Evolutionary conservation across 768 basidiomycete species (phyloP), one percentile per base, ranked within the genome.

Genomic region (Mycena alexandri): DNA sequence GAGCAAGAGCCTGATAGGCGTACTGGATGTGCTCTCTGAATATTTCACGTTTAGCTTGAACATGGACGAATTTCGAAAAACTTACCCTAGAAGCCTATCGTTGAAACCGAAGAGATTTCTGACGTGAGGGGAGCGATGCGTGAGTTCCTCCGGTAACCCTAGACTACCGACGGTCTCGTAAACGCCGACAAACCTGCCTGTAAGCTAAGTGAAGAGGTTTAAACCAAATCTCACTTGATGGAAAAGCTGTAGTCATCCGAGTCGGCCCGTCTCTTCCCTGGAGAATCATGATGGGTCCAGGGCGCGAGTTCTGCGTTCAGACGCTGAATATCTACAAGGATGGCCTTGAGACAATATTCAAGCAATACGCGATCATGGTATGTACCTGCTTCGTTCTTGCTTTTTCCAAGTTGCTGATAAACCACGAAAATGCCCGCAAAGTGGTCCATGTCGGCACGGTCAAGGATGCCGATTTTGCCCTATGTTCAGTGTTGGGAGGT

Each of bases 151-250:
- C 1, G 92, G 92, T 17, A 93, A 29, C 12, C 67, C 67, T 1
- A 68, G 22, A 48, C 90, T 84, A 16, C 90, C 90, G n/a, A 93
- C 92, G 7, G 92, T 93, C 72, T 93, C 92, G 72, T 89, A 93
- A 21, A 93, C 90, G 2, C 91, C 91, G 59, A 93, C 71, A 68
- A 89, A 90, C 47, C 70, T 71, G 52, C 5, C 5, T 24, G 76
- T 69, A 36, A 66, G 25, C 29, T 58, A 29, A 52, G 42, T 63
- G 11, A 33, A 16, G 8, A 41, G 25, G 59, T 25, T 41, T 12
- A 69, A 29, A 29, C 29, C 29, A 29, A 29, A 29, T 29, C 83
- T 60, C 60, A 92, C 91, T 91, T 91, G 68, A 93, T 75, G 5
- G 87, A 84, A 75, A 92, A 93, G 14, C 75, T 78, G 53, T 81